A percentile compares a stretch with the other conserved stretches of the same genome.
phyloP scores from a whole-genome alignment of 495 filamentous ascomycete species.

The Physcia stellaris region DNA sequence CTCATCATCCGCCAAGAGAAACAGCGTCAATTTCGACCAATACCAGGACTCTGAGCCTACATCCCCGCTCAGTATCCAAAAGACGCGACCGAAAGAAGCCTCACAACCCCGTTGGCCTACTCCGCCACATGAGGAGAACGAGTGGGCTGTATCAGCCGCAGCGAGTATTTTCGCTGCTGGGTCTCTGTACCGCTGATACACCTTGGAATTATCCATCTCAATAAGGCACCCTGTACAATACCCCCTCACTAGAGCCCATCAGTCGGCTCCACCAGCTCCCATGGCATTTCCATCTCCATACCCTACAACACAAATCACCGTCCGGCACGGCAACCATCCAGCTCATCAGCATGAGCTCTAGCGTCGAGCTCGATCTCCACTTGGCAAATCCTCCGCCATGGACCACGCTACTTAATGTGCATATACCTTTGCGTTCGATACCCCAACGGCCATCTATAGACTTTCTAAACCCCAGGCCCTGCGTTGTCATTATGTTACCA shows the following conservation, averaged over 20 bases:
- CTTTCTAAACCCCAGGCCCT: constrained; percentile 3
- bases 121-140: constrained; percentile 83
- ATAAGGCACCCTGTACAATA: constrained; percentile 5
- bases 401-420: background rate
- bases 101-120: constrained; percentile 78
- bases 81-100: constrained; percentile 28
- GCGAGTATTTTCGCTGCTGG: constrained; percentile 63
- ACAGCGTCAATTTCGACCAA: constrained; percentile 55
- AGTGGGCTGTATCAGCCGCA: constrained; percentile 72
- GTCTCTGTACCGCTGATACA: constrained; percentile 31
- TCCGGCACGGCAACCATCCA: constrained; percentile 3
- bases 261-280: constrained; percentile 15
- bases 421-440: constrained; percentile 5
- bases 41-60: constrained; percentile 48
- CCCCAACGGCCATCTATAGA: constrained; percentile 8
- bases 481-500: constrained; percentile 6
- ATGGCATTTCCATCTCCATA: constrained; percentile 8
- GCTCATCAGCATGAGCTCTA: no score
- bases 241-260: constrained; percentile 1
- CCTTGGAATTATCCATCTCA: constrained; percentile 6
- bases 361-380: background rate
- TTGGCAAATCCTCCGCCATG: background rate
- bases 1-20: constrained; percentile 73
- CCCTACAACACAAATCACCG: constrained; percentile 3
- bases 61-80: constrained; percentile 35